phyloP scores from a whole-genome alignment of 208 protist species.

The Leishmania aethiopica region DNA sequence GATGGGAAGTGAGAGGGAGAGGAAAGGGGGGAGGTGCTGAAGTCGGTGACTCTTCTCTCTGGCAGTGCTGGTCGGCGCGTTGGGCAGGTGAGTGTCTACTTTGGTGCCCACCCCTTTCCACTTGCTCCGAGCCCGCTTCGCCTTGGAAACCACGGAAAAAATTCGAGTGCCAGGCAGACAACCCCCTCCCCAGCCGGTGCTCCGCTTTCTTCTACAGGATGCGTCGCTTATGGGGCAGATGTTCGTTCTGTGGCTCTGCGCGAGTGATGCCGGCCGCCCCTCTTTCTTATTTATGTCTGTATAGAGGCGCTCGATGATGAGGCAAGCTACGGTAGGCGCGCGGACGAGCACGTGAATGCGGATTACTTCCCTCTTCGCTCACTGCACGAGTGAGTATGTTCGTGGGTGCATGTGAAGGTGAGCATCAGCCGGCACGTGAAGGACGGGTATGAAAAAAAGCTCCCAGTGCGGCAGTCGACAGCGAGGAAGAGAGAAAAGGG shows the following conservation, averaged over 20 bases:
- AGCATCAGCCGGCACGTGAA: background rate
- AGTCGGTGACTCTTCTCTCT: background rate
- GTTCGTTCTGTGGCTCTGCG: background rate
- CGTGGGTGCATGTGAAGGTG: background rate
- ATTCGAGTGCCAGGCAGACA: background rate
- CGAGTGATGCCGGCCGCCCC: background rate
- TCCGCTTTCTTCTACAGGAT: background rate
- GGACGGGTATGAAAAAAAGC: too few relatives aligned
- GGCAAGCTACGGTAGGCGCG: background rate
- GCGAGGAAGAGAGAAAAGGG: background rate
- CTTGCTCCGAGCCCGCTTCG: background rate
- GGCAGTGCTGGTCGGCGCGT: background rate
- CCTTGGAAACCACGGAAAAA: background rate
- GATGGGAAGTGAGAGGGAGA: background rate
- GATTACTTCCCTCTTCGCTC: background rate
- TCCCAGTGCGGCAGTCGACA: background rate
- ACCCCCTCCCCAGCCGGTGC: background rate
- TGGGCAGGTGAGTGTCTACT: background rate
- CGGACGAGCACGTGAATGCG: background rate
- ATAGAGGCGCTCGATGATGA: background rate
- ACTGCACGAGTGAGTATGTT: background rate
- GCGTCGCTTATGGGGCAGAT: background rate
- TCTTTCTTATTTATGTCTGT: background rate
- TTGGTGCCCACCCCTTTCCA: background rate
- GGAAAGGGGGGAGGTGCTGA: background rate